A percentile compares a stretch with the other conserved stretches of the same genome.
phyloP scores from a whole-genome alignment of 2,329 filamentous ascomycete species.

The Huntiella savannae region DNA sequence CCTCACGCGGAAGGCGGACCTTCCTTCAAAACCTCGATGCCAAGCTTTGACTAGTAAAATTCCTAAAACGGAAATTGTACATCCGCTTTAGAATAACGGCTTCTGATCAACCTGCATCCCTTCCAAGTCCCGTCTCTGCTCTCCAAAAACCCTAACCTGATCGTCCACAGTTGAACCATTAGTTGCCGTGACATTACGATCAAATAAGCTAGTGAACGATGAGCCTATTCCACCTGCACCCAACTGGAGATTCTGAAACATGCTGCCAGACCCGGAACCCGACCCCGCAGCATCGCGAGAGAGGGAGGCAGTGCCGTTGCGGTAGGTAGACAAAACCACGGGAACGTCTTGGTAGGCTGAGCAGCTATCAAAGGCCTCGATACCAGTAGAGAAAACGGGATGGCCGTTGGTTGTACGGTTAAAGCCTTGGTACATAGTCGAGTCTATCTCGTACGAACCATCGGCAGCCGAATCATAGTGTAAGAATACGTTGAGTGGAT shows the following conservation, averaged over 20 bases:
- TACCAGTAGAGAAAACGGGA: conserved; percentile 35
- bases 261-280: conserved; percentile 32
- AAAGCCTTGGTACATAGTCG: conserved; percentile 23
- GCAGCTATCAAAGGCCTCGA: conserved; percentile 28
- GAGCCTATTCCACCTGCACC: conserved; percentile 8
- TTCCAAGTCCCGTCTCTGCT: neutral
- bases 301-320: conserved; percentile 40
- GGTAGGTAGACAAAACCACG: conserved; percentile 26
- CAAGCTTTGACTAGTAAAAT: too few relatives aligned
- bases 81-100: neutral
- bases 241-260: conserved; percentile 37
- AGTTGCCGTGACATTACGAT: conserved; percentile 32
- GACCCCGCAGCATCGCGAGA: conserved; percentile 26
- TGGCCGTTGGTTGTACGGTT: conserved; percentile 20
- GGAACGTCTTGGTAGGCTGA: conserved; percentile 14
- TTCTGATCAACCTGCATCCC: neutral
- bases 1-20: too few relatives aligned
- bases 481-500: conserved; percentile 24
- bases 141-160: conserved; percentile 14
- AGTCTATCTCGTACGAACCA: conserved; percentile 15
- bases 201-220: conserved; percentile 28
- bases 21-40: too few relatives aligned
- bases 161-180: conserved; percentile 35
- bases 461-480: conserved; percentile 7
- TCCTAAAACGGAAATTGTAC: too few relatives aligned